Evolutionary conservation across 345 rosid genomes (phyloP).

Genomic region (Acer campestre): DNA sequence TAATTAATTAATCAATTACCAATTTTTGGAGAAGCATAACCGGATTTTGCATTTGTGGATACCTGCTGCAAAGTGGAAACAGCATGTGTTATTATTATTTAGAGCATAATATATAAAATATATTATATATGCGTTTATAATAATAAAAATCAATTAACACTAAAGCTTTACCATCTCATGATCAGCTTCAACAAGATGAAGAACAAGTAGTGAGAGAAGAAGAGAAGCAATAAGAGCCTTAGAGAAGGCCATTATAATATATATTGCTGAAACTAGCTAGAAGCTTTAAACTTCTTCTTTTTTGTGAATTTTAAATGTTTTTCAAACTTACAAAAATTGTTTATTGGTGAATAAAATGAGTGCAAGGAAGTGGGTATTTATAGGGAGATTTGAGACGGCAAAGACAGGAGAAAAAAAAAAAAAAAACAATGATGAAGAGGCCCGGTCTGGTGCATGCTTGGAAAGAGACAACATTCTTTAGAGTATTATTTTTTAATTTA

Average conservation of each 20-base stretch:
- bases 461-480: no score
- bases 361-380: constrained; percentile 18
- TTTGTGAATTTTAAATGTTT: no score
- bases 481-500: no score
- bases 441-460: no score
- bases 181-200: constrained; percentile 46
- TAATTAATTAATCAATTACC: constrained; percentile 19
- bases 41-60: neutral
- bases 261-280: neutral
- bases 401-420: neutral
- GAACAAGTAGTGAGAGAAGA: constrained; percentile 53
- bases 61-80: constrained; percentile 6
- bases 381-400: constrained; percentile 9
- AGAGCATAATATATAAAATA: no score
- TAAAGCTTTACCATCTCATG: constrained; percentile 22
- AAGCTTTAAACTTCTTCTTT: neutral
- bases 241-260: constrained; percentile 39
- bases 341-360: neutral
- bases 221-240: constrained; percentile 48
- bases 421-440: neutral
- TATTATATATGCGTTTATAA: neutral
- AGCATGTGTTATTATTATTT: no score
- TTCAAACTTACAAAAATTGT: neutral
- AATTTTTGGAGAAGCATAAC: neutral
- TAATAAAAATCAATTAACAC: neutral